Base-by-base conservation (phyloP, 768 basidiomycete genomes). In the Amanita molliuscula region DNA sequence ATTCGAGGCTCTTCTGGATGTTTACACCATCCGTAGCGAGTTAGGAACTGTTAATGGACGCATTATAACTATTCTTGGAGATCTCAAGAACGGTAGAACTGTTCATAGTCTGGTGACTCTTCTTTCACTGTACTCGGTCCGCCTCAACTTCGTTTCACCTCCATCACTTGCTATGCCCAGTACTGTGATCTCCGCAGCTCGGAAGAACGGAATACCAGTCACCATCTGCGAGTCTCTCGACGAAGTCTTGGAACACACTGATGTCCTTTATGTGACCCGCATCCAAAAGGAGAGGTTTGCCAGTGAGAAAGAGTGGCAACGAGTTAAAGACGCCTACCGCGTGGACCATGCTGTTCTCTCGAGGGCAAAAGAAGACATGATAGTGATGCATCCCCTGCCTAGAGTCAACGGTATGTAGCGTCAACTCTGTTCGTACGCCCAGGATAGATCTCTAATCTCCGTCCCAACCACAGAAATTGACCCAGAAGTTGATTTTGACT, bases 311-410 rank as follows among this genome's bases (percentile, higher is more conserved):
- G 95, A 94, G 62, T 99, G 92, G 89, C 72, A 83, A 55, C 76
- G 81, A 41, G 91, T 96, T 58, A 96, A 91, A 72, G 88, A 95
- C 61, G 79, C 84, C 13, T 98, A 95, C 64, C 74, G 91, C 29
- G 80, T 99, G 48, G 91, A 98, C 66, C 96, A 98, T 61, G 88
- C 94, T 9, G 81, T 98, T 28, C 74, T 99, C 23, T 82, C 92
- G 4, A 75, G 88, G 37, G 95, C 96, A 8, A 98, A 98, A 71
- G 86, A 90, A 55, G 88, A 93, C 47, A 91, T 96, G 82, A 97
- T 98, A 52, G 92, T 98, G 56, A 95, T 99, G 93, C 96, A 99
- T 66, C 96, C 96, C n/a, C 73, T 99, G 18, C 96, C 96, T 11
- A 70, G 96, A 59, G 82, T 95, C 45, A 91, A 89, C 53, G 89